Percentiles rank a stretch among this genome's conserved stretches.
These are phyloP conservation scores for Malus sieversii DNA, from an alignment of 306 rosid genomes.

Conservation along the genomic window DNA sequence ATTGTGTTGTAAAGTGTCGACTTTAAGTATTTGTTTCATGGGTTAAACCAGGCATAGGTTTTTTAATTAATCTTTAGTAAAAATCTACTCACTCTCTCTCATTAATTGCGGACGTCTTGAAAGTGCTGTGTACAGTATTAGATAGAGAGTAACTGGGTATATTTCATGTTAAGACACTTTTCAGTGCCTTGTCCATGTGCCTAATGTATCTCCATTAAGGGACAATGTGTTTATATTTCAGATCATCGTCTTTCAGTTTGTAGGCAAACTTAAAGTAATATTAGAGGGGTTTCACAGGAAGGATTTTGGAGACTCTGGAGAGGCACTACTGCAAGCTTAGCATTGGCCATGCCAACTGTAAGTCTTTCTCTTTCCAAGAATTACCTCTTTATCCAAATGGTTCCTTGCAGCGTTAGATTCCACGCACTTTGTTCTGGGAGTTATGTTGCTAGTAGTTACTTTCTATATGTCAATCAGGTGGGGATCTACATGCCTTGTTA, in stretches of 20 bases:
- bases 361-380: constrained; percentile 20
- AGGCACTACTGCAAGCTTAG: constrained; percentile 88
- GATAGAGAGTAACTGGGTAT: background rate
- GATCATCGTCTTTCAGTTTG: background rate
- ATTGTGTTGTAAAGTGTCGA: background rate
- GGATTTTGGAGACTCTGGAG: constrained; percentile 83
- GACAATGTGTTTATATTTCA: background rate
- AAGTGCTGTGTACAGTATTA: background rate
- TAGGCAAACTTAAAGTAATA: constrained; percentile 15
- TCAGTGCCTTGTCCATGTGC: background rate
- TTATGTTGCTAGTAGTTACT: constrained; percentile 22
- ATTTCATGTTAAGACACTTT: background rate
- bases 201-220: background rate
- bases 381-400: constrained; percentile 8
- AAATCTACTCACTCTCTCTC: background rate
- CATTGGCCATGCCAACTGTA: constrained; percentile 93
- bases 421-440: constrained; percentile 4
- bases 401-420: background rate
- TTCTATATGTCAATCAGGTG: constrained; percentile 45
- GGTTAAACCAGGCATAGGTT: background rate
- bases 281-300: constrained; percentile 46
- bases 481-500: constrained; percentile 98
- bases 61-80: background rate
- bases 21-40: background rate
- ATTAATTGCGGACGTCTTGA: background rate